These are phyloP conservation scores for Stachybotrys chlorohalonatus DNA, from an alignment of 2,329 filamentous ascomycete species.

Conservation along the genomic window DNA sequence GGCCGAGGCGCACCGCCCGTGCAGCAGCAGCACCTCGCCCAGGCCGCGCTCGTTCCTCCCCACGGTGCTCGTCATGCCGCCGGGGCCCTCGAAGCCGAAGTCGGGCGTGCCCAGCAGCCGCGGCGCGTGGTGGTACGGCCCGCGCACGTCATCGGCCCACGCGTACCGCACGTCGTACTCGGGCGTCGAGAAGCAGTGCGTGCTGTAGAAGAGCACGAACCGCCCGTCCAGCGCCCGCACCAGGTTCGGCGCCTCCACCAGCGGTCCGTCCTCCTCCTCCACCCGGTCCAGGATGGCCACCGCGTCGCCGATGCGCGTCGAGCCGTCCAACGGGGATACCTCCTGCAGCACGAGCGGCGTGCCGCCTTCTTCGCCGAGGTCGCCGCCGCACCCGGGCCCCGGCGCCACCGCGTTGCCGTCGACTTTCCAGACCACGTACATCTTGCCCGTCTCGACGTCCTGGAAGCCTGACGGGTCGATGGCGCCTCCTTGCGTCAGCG, in stretches of 20 bases:
- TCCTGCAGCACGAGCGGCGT: constrained; percentile 51
- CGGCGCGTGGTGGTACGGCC: constrained; percentile 25
- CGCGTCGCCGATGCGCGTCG: constrained; percentile 41
- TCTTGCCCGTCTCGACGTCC: constrained; percentile 39
- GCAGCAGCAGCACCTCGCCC: constrained; percentile 1
- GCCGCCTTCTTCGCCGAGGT: constrained; percentile 27
- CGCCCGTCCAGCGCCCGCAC: constrained; percentile 33
- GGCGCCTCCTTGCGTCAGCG: constrained; percentile 43
- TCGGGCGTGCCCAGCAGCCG: constrained; percentile 27
- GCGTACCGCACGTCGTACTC: constrained; percentile 54
- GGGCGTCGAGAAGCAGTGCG: constrained; percentile 45
- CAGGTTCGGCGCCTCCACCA: constrained; percentile 53
- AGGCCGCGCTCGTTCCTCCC: neutral
- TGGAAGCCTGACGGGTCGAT: constrained; percentile 55
- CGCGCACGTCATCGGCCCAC: constrained; percentile 27
- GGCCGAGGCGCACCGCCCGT: neutral
- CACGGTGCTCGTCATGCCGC: constrained; percentile 1
- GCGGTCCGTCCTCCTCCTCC: constrained; percentile 34
- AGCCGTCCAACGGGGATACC: constrained; percentile 36
- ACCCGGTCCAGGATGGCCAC: constrained; percentile 36
- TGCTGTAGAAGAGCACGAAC: constrained; percentile 55
- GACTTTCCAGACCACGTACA: constrained; percentile 57
- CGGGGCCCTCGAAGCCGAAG: constrained; percentile 26
- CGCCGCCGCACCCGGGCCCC: constrained; percentile 46
- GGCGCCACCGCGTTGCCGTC: constrained; percentile 49